These are phyloP conservation scores for Fraxinus quadrangulata DNA, from an alignment of 257 asterid species.

Conservation along the genomic window DNA sequence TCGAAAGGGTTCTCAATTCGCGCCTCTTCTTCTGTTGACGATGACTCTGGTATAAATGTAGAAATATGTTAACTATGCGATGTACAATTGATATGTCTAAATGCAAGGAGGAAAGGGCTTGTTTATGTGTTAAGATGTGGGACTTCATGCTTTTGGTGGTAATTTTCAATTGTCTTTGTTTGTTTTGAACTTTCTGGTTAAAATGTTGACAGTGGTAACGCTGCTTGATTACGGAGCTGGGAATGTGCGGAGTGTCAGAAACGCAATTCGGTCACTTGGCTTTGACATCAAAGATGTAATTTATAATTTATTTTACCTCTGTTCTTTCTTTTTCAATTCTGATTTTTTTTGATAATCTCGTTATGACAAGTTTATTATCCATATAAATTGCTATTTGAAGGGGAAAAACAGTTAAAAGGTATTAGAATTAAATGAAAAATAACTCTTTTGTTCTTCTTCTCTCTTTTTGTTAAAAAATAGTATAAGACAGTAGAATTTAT, in stretches of 20 bases:
- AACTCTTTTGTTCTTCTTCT: neutral
- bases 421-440: no score
- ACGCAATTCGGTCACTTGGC: conserved; percentile 82
- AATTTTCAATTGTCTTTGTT: neutral
- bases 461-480: neutral
- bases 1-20: conserved; percentile 54
- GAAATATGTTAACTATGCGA: neutral
- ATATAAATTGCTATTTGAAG: neutral
- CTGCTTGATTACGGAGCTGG: conserved; percentile 99
- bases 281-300: conserved; percentile 75
- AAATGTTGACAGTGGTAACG: conserved; percentile 62
- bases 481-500: neutral
- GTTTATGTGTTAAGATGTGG: neutral
- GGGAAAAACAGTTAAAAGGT: no score
- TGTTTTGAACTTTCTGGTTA: neutral
- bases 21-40: conserved; percentile 50
- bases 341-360: neutral
- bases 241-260: conserved; percentile 88
- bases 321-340: neutral
- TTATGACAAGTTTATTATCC: neutral
- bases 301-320: neutral
- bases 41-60: conserved; percentile 48
- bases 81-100: neutral
- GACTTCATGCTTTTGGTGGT: neutral
- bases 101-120: no score